Base-by-base conservation (phyloP, 805 yeast genomes). In the Cyberlindnera japonica region DNA sequence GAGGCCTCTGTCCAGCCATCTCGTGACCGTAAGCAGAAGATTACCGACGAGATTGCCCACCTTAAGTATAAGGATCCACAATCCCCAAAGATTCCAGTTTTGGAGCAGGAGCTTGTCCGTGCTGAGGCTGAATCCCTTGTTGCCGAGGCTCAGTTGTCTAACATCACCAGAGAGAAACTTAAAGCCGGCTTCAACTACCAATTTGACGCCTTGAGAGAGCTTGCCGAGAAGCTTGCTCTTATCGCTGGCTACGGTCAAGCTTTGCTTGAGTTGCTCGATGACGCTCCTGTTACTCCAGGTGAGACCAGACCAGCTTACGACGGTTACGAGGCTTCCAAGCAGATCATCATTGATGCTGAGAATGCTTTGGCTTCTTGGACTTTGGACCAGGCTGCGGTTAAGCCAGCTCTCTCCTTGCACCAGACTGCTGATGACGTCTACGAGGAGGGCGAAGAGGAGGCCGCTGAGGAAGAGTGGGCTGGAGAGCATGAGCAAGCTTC, bases 241-340 rank as follows among this genome's bases (percentile, higher is more conserved):
- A 91, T 91, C 71, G 97, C 98, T 57, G 97, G 97, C 62, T 93
- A 93, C 76, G 98, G 98, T 72, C 91, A 91, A 76, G 96, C 96
- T 33, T 72, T 91, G 53, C 77, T 93, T 62, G 98, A 93, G 75
- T 80, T 91, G 62, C 78, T 91, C 64, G 98, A 91, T 65, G 98
- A 91, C 69, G 71, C 93, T 52, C 95, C 98, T 50, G 96, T 93
- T 51, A 91, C 97, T 54, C 99, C 99, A 50, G 99, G 99, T 74
- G 98, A 91, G 76, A 83, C 96, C 52, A 88, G 98, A 75, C 91
- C 96, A 36, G 91, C 96, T 46, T 91, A 93, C 69, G 98, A 93
- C 62, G 98, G 98, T 54, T 91, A 89, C 67, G 97, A 91, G 66
- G 96, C 96, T 45, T 85, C 96, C 48, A 90, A 89, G 76, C 98